Conservation (phyloP, 2,329 filamentous ascomycete species). For the Metarhizium brunneum region DNA sequence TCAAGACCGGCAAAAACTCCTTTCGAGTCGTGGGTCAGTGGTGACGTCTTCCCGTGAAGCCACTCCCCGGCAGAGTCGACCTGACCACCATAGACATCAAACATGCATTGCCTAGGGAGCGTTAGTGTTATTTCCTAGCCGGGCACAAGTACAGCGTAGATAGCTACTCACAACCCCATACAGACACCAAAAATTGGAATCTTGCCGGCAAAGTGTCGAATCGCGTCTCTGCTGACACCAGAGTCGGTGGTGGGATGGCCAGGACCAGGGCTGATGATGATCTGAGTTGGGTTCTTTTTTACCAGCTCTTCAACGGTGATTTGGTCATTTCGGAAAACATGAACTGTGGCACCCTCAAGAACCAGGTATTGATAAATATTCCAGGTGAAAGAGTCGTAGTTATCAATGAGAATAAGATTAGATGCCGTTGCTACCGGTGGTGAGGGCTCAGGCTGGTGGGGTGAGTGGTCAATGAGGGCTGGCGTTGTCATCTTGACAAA, state of each 20-base stretch:
- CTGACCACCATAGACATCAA: constrained; percentile 82
- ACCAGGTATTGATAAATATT: constrained; percentile 98
- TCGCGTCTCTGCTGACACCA: constrained; percentile 86
- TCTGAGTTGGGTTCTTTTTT: constrained; percentile 76
- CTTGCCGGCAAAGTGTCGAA: constrained; percentile 85
- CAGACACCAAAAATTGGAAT: constrained; percentile 96
- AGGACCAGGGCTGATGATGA: constrained; percentile 91
- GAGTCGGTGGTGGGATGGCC: constrained; percentile 89
- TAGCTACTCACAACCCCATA: constrained; percentile 73
- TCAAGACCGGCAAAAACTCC: constrained; percentile 82
- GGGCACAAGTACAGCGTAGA: not conserved
- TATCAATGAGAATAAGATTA: constrained; percentile 93
- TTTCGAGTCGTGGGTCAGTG: constrained; percentile 77
- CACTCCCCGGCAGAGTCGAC: constrained; percentile 94
- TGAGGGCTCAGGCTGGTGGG: constrained; percentile 69
- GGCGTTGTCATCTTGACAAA: constrained; percentile 35
- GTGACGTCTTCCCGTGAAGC: constrained; percentile 92
- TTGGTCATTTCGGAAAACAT: constrained; percentile 87
- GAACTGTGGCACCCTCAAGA: constrained; percentile 87
- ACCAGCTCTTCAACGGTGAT: constrained; percentile 78
- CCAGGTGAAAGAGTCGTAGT: constrained; percentile 99
- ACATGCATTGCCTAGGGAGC: constrained; percentile 72
- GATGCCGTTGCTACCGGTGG: constrained; percentile 68
- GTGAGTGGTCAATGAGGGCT: constrained; percentile 68
- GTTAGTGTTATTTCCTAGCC: not conserved